Evolutionary conservation across 2,329 filamentous ascomycete species (phyloP).

Genomic region (Aaosphaeria pasadenensis): DNA sequence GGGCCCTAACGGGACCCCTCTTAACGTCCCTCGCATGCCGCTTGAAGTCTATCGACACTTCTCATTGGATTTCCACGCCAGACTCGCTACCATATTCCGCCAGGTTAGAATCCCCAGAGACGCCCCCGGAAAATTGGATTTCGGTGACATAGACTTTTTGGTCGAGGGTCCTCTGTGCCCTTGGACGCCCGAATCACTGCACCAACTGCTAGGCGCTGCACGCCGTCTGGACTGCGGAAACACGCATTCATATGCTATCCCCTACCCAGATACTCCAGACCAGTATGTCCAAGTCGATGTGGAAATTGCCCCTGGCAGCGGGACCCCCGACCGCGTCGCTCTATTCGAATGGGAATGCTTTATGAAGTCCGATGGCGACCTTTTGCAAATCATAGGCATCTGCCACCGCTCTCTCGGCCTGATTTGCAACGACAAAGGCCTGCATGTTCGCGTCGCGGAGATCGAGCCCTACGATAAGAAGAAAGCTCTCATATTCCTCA

Average conservation of each 20-base stretch:
- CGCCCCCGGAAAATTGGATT: constrained; percentile 63
- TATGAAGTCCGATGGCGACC: constrained; percentile 69
- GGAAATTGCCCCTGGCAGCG: constrained; percentile 46
- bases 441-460: constrained; percentile 66
- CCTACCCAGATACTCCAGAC: constrained; percentile 20
- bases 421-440: constrained; percentile 59
- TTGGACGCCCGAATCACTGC: constrained; percentile 1
- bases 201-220: constrained; percentile 44
- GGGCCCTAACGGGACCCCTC: constrained; percentile 39
- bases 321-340: constrained; percentile 19
- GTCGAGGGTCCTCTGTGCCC: constrained; percentile 37
- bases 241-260: constrained; percentile 51
- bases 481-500: constrained; percentile 59
- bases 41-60: constrained; percentile 54
- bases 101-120: constrained; percentile 62
- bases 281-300: constrained; percentile 68
- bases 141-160: constrained; percentile 73
- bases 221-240: constrained; percentile 15
- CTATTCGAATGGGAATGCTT: constrained; percentile 62
- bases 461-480: constrained; percentile 61
- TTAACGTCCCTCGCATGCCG: constrained; percentile 66
- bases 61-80: constrained; percentile 44
- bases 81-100: constrained; percentile 53
- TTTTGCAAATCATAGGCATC: constrained; percentile 64
- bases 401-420: constrained; percentile 65